Percentiles rank a stretch among this genome's conserved stretches.
phyloP scores from a whole-genome alignment of 371 early-diverging fungal species.

The Rhizopus delemar region DNA sequence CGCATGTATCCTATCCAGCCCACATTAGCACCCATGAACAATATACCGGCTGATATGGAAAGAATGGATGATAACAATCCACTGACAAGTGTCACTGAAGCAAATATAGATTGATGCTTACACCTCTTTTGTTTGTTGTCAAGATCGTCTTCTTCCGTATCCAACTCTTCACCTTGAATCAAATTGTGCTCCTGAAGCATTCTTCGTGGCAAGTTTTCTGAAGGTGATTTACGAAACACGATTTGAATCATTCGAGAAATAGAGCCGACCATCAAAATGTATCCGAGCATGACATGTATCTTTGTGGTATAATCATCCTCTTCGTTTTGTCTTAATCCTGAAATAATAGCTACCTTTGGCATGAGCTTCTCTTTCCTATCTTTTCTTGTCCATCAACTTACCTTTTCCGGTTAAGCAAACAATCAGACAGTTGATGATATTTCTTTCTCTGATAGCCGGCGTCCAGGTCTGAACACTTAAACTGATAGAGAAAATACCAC shows the following conservation, averaged over 20 bases:
- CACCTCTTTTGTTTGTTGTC: constrained; percentile 18
- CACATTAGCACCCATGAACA: constrained; percentile 41
- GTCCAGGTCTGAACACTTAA: constrained; percentile 34
- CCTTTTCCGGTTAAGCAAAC: constrained; percentile 32
- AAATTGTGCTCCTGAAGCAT: constrained; percentile 26
- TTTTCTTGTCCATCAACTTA: constrained; percentile 6
- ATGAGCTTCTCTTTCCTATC: background rate
- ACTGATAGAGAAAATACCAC: constrained; percentile 34
- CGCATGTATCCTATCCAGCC: constrained; percentile 42
- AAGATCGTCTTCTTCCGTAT: constrained; percentile 16
- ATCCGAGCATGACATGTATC: constrained; percentile 42
- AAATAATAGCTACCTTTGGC: constrained; percentile 18
- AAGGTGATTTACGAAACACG: constrained; percentile 44
- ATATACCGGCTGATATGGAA: constrained; percentile 36
- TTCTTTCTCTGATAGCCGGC: constrained; percentile 26
- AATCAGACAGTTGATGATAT: constrained; percentile 27
- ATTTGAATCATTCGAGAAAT: constrained; percentile 37
- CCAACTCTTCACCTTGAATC: constrained; percentile 15
- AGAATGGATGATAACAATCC: constrained; percentile 35
- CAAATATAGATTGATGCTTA: constrained; percentile 38
- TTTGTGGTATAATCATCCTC: constrained; percentile 32
- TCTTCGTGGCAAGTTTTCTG: constrained; percentile 41
- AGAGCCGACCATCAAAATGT: constrained; percentile 37
- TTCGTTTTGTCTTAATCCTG: constrained; percentile 20
- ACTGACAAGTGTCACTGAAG: constrained; percentile 35